These are phyloP conservation scores for Tolypocladium amazonense DNA, from an alignment of 2,329 filamentous ascomycete species.

Conservation along the genomic window DNA sequence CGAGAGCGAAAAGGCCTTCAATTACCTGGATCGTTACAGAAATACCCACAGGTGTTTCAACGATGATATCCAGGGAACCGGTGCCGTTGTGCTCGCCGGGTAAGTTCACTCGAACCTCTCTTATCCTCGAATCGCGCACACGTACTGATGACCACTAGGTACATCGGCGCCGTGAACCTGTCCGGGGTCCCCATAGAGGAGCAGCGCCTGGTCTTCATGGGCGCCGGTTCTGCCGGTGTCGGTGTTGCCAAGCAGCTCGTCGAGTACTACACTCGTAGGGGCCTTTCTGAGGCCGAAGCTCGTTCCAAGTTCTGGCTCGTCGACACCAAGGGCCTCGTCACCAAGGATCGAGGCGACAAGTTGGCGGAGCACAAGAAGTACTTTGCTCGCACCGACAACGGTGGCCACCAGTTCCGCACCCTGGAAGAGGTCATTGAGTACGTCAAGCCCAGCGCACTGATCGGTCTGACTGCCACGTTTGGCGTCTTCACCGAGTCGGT, in stretches of 20 bases:
- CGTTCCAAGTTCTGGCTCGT: constrained; percentile 93
- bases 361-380: constrained; percentile 83
- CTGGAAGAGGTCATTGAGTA: constrained; percentile 89
- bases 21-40: constrained; percentile 82
- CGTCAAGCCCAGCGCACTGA: constrained; percentile 86
- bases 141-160: constrained; percentile 50
- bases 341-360: constrained; percentile 82
- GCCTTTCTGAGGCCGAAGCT: constrained; percentile 78
- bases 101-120: constrained; percentile 23
- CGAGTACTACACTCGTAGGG: constrained; percentile 90
- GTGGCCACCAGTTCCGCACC: constrained; percentile 60
- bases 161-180: constrained; percentile 66
- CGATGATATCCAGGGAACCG: constrained; percentile 96
- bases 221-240: constrained; percentile 88
- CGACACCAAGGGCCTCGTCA: constrained; percentile 93
- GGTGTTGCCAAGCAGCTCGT: constrained; percentile 97
- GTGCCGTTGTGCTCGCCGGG: constrained; percentile 86
- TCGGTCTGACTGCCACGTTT: constrained; percentile 89
- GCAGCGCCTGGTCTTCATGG: constrained; percentile 92
- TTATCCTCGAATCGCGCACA: not conserved
- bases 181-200: constrained; percentile 79
- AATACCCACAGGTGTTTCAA: constrained; percentile 93
- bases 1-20: constrained; percentile 86
- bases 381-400: constrained; percentile 55
- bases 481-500: constrained; percentile 89